Conservation (phyloP, 768 basidiomycete species). For the Phlebiopsis gigantea region DNA sequence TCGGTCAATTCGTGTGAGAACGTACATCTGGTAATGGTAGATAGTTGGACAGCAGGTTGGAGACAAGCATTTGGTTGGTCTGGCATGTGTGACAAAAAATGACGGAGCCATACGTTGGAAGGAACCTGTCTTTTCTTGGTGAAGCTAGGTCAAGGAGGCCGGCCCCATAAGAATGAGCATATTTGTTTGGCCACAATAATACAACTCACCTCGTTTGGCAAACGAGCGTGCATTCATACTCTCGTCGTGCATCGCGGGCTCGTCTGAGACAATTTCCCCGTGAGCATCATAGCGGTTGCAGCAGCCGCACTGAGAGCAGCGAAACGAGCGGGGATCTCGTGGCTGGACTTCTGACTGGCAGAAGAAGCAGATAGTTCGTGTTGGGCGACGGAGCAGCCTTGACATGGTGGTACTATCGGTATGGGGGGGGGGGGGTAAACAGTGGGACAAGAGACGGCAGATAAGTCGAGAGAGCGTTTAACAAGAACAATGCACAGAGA, state of each 20-base stretch:
- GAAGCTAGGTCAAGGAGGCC: background rate
- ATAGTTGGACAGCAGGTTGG: constrained; percentile 87
- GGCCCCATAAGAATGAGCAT: background rate
- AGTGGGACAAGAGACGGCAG: background rate
- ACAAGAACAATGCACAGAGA: background rate
- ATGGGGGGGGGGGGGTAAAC: background rate
- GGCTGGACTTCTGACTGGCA: constrained; percentile 49
- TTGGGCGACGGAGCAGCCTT: constrained; percentile 48
- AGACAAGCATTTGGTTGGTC: constrained; percentile 86
- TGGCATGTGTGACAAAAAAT: constrained; percentile 86
- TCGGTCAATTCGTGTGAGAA: constrained; percentile 12
- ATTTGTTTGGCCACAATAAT: background rate
- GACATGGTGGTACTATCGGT: constrained; percentile 19
- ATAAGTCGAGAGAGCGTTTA: background rate
- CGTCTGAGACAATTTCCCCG: constrained; percentile 79
- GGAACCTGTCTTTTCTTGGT: constrained; percentile 52
- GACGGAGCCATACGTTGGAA: constrained; percentile 49
- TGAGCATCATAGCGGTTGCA: constrained; percentile 68
- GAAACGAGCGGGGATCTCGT: constrained; percentile 50
- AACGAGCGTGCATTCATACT: constrained; percentile 65
- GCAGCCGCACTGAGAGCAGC: constrained; percentile 62
- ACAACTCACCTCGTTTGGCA: constrained; percentile 57
- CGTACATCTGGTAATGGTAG: constrained; percentile 74
- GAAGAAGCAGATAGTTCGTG: constrained; percentile 60
- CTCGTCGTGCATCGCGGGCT: constrained; percentile 86